A percentile compares a stretch with the other conserved stretches of the same genome.
Evolutionary conservation across 2,329 filamentous ascomycete genomes (phyloP).

Genomic region (Diaporthe vaccinii): DNA sequence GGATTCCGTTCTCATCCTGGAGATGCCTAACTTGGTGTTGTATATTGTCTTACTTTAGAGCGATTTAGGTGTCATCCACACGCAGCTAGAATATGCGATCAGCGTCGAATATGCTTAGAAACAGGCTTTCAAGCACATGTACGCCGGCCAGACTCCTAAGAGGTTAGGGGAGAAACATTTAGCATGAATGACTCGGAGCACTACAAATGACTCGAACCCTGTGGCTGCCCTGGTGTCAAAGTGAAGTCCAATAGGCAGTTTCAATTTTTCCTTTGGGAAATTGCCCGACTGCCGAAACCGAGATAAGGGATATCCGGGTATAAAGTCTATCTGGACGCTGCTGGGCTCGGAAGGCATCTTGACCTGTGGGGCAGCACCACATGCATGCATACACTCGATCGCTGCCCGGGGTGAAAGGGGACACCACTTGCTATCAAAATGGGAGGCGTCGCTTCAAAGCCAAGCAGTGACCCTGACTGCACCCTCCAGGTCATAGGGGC

Average conservation of each 20-base stretch:
- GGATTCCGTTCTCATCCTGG: background rate
- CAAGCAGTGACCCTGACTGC: conserved; percentile 1
- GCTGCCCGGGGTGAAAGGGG: background rate
- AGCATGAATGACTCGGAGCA: background rate
- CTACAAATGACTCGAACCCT: background rate
- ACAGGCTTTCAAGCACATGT: background rate
- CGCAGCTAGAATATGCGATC: no score
- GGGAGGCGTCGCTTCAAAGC: conserved; percentile 25
- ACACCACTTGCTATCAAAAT: background rate
- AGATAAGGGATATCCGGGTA: conserved; percentile 13
- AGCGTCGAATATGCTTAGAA: background rate
- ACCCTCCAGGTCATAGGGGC: conserved; percentile 26
- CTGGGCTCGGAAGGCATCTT: no score
- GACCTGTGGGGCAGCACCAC: no score
- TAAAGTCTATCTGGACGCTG: background rate
- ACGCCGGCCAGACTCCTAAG: no score
- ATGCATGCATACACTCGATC: background rate
- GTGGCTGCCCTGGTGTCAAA: no score
- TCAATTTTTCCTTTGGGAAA: background rate
- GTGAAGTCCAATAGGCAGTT: background rate
- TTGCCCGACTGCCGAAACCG: conserved; percentile 5
- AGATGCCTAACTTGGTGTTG: no score
- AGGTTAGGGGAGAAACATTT: no score
- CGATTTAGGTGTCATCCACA: background rate
- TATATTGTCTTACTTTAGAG: background rate